Evolutionary conservation across 306 rosid genomes (phyloP), one percentile per base, ranked within the genome.

Genomic region (Prunus mira): DNA sequence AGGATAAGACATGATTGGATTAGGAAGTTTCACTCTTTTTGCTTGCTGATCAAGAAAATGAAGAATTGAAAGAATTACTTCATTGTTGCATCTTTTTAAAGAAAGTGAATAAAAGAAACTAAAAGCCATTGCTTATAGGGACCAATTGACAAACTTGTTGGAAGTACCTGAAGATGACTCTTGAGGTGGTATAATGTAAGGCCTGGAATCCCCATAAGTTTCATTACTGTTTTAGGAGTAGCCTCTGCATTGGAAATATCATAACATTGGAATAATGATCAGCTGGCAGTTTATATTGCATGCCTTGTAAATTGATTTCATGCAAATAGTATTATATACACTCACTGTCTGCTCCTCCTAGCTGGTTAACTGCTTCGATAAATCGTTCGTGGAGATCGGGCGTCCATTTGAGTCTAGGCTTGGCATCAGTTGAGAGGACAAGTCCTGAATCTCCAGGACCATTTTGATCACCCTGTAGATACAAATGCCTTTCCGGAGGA

Each of bases 271-370:
- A 61, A 25, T 61, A 25, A 4, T 43, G 28, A 66, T 66, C 54
- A 66, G 51, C 30, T 43, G 7, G 18, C 19, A 67, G 14, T 24
- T 68, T n/a, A 67, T 9, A 67, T 46, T 66, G 50, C 27, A 65
- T 38, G 41, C 54, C 17, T 12, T 49, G 18, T 49, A 49, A 12
- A 13, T 49, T 49, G 54, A 12, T 12, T 12, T 12, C 17, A 55
- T n/a, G 22, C 4, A 19, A 8, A 19, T 9, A 56, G 14, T 56
- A 56, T 56, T 56, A 52, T 1, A 18, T 1, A 30, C 28, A 77
- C 98, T 91, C 79, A 93, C 98, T 93, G 57, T 91, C 97, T 55
- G 96, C 86, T 65, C 98, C 98, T 50, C 98, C 98, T 34, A 91
- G 89, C 77, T 91, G 92, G 65, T 87, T 89, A 18, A 93, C 96